phyloP scores from a whole-genome alignment of 805 yeast species.

The Hanseniaspora mollemarum region DNA sequence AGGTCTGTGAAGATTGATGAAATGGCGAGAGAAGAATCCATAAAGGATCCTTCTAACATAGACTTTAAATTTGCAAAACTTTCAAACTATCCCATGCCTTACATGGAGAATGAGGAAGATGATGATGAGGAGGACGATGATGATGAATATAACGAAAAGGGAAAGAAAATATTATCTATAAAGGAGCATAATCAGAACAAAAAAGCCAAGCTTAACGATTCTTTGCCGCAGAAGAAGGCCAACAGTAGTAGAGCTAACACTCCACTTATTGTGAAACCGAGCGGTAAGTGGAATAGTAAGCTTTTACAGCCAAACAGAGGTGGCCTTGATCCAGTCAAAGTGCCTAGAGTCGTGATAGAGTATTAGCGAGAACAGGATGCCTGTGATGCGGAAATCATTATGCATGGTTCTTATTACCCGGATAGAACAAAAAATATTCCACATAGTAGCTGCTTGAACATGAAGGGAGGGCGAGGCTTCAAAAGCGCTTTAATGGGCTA shows the following conservation, averaged over 20 bases:
- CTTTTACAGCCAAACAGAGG: slow-evolving; percentile 14
- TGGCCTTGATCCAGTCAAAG: slow-evolving; percentile 9
- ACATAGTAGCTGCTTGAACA: too few species aligned
- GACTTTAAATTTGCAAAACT: slow-evolving; percentile 13
- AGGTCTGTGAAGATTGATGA: slow-evolving; percentile 15
- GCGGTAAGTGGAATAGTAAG: slow-evolving; percentile 9
- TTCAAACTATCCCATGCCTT: slow-evolving; percentile 9
- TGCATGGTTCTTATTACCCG: not conserved
- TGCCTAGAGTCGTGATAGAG: slow-evolving; percentile 7
- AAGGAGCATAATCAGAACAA: slow-evolving; percentile 8
- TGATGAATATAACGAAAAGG: not conserved
- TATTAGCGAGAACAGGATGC: not conserved
- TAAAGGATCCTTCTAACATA: slow-evolving; percentile 12
- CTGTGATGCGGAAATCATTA: not conserved
- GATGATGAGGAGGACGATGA: slow-evolving; percentile 13
- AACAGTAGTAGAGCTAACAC: not conserved
- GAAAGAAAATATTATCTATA: slow-evolving; percentile 8
- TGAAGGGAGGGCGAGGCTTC: too few species aligned
- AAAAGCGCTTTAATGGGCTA: too few species aligned
- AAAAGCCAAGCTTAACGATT: slow-evolving; percentile 8
- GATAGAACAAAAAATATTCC: too few species aligned
- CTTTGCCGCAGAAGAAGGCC: not conserved
- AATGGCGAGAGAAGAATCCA: slow-evolving; percentile 10
- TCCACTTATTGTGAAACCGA: slow-evolving; percentile 9
- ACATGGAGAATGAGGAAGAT: slow-evolving; percentile 4